These are phyloP conservation scores for Nakaseomyces bracarensis DNA, from an alignment of 1,139 yeast species.

Conservation along the genomic window DNA sequence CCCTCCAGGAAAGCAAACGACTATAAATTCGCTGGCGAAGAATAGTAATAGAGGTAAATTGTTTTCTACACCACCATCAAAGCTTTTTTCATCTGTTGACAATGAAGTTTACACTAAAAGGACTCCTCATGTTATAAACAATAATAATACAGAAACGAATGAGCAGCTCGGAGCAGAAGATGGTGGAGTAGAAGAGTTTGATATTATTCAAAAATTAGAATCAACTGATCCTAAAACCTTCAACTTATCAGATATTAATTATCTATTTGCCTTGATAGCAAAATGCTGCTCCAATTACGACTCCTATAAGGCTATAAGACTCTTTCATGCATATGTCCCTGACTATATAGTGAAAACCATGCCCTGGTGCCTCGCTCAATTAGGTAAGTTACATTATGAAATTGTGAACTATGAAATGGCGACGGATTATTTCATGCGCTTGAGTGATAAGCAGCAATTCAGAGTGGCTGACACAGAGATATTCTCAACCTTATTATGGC, in stretches of 20 bases:
- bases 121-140: conserved; percentile 18
- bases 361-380: conserved; percentile 77
- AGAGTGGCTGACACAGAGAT: conserved; percentile 84
- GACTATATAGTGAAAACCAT: conserved; percentile 49
- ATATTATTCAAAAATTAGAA: not conserved
- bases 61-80: conserved; percentile 28
- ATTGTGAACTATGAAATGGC: conserved; percentile 78
- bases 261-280: conserved; percentile 55
- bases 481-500: conserved; percentile 89
- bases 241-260: conserved; percentile 39
- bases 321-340: conserved; percentile 55
- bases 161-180: not conserved
- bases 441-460: conserved; percentile 69
- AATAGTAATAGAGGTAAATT: conserved; percentile 17
- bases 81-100: conserved; percentile 14
- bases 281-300: conserved; percentile 62
- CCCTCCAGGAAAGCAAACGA: conserved; percentile 17
- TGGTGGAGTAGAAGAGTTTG: not conserved
- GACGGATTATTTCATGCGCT: conserved; percentile 50
- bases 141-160: conserved; percentile 7
- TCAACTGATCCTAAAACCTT: conserved; percentile 3
- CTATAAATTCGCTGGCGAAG: conserved; percentile 14
- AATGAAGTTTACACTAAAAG: conserved; percentile 14
- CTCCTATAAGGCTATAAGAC: conserved; percentile 71
- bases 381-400: conserved; percentile 81